Percentiles rank a stretch among this genome's conserved stretches.
These are phyloP conservation scores for Penicillium sp. DNA, from an alignment of 2,329 filamentous ascomycete genomes.

Conservation along the genomic window DNA sequence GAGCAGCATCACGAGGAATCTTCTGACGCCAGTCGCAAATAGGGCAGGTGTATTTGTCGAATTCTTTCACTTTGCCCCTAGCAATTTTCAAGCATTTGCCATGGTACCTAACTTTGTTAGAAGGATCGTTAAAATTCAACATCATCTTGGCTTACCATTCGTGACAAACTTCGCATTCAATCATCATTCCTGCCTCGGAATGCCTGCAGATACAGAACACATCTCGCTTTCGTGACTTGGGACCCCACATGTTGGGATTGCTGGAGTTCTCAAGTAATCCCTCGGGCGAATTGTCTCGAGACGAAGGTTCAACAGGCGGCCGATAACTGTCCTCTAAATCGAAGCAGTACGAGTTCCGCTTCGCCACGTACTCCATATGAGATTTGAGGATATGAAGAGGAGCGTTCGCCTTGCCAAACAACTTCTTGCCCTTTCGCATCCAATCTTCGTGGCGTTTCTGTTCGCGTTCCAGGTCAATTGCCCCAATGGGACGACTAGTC, in stretches of 20 bases:
- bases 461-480: slow-evolving; percentile 88
- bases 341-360: slow-evolving; percentile 87
- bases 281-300: slow-evolving; percentile 69
- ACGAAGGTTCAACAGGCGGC: slow-evolving; percentile 85
- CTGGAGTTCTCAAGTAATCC: slow-evolving; percentile 47
- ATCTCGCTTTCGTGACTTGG: slow-evolving; percentile 62
- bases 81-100: slow-evolving; percentile 98
- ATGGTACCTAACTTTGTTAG: slow-evolving; percentile 68
- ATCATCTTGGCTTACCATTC: slow-evolving; percentile 68
- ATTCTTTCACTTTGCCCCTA: slow-evolving; percentile 94
- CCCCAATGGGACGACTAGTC: slow-evolving; percentile 87
- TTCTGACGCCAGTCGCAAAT: slow-evolving; percentile 97
- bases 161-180: slow-evolving; percentile 95
- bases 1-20: slow-evolving; percentile 91
- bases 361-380: slow-evolving; percentile 89
- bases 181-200: slow-evolving; percentile 97
- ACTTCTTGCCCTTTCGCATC: slow-evolving; percentile 97
- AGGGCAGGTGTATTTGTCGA: slow-evolving; percentile 96
- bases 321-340: slow-evolving; percentile 84
- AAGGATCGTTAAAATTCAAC: background rate
- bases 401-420: slow-evolving; percentile 97
- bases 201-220: slow-evolving; percentile 97
- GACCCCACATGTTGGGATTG: slow-evolving; percentile 34
- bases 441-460: slow-evolving; percentile 95
- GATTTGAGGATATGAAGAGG: slow-evolving; percentile 91